These are phyloP conservation scores for Cyphellophora europaea DNA, from an alignment of 2,329 filamentous ascomycete genomes.

Conservation along the genomic window DNA sequence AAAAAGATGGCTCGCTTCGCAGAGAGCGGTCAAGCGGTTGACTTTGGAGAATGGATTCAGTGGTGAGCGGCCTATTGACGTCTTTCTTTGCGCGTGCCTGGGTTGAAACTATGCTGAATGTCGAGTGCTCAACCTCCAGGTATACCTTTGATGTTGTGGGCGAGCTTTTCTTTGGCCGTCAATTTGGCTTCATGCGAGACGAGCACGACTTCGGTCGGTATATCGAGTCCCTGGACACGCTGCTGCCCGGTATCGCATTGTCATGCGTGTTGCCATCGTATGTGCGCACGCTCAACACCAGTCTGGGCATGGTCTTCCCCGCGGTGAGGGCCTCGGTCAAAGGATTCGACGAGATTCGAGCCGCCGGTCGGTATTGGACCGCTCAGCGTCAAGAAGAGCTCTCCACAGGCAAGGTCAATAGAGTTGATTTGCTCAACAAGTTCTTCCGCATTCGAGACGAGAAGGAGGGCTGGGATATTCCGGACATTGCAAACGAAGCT, in stretches of 20 bases:
- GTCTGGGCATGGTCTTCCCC: slow-evolving; percentile 23
- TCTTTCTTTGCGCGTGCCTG: too few relatives aligned
- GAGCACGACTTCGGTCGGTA: slow-evolving; percentile 21
- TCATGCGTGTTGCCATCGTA: slow-evolving; percentile 22
- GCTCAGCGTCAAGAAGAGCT: slow-evolving; percentile 15
- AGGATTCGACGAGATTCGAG: slow-evolving; percentile 17
- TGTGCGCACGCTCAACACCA: slow-evolving; percentile 21
- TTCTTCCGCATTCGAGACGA: slow-evolving; percentile 22
- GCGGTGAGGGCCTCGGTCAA: slow-evolving; percentile 27
- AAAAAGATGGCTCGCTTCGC: slow-evolving; percentile 48
- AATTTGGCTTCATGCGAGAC: slow-evolving; percentile 15
- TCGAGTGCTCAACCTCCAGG: too few relatives aligned
- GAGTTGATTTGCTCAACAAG: slow-evolving; percentile 23
- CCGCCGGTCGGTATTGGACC: too few relatives aligned
- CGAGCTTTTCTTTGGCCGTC: slow-evolving; percentile 25
- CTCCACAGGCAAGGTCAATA: slow-evolving; percentile 12
- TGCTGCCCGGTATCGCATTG: slow-evolving; percentile 20
- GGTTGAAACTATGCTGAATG: too few relatives aligned
- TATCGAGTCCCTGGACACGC: slow-evolving; percentile 22
- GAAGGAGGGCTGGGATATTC: slow-evolving; percentile 20
- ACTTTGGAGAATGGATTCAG: slow-evolving; percentile 12
- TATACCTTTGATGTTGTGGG: slow-evolving; percentile 32
- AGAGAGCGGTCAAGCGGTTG: slow-evolving; percentile 4
- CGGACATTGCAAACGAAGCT: slow-evolving; percentile 20
- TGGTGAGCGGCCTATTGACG: slow-evolving; percentile 11